A percentile compares a stretch with the other conserved stretches of the same genome.
Evolutionary conservation across 164 flowering plant species (phyloP).

Genomic region (Cinnamomum micranthum): DNA sequence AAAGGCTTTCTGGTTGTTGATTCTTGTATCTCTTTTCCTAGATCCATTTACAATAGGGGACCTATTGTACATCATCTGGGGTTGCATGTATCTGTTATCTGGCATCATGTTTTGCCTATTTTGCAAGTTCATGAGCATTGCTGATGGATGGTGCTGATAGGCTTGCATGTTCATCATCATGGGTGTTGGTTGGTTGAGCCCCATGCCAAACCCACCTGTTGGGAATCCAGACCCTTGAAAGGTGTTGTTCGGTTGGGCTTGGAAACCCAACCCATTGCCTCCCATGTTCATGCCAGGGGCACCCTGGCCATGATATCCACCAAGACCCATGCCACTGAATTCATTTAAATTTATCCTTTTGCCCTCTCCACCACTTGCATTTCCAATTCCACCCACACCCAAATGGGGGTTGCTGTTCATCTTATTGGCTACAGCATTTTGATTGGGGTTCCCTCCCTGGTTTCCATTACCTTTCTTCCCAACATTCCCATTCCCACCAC

Average conservation of each 20-base stretch:
- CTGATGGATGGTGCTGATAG: conserved; percentile 25
- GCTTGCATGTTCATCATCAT: conserved; percentile 14
- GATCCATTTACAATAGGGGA: conserved; percentile 28
- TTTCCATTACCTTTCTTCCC: conserved; percentile 12
- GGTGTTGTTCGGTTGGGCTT: conserved; percentile 14
- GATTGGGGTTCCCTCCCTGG: conserved; percentile 11
- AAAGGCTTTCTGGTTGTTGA: neutral
- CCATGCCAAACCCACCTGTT: conserved; percentile 12
- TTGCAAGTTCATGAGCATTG: conserved; percentile 35
- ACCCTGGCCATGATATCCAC: conserved; percentile 34
- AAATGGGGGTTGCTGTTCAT: conserved; percentile 25
- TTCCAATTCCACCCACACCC: conserved; percentile 14
- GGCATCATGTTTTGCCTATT: conserved; percentile 14
- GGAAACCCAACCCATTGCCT: conserved; percentile 6
- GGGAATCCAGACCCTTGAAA: conserved; percentile 24
- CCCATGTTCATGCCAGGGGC: conserved; percentile 17
- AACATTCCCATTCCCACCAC: conserved; percentile 5
- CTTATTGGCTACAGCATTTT: conserved; percentile 18
- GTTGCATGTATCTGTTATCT: conserved; percentile 26
- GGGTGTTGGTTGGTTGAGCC: conserved; percentile 10
- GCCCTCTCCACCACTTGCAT: conserved; percentile 20
- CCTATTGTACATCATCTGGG: conserved; percentile 72
- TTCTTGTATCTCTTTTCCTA: no score
- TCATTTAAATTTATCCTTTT: conserved; percentile 25
- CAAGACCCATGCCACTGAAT: conserved; percentile 29